Conservation (phyloP, 192 early-diverging fungal species). For the Coemansia biformis region DNA sequence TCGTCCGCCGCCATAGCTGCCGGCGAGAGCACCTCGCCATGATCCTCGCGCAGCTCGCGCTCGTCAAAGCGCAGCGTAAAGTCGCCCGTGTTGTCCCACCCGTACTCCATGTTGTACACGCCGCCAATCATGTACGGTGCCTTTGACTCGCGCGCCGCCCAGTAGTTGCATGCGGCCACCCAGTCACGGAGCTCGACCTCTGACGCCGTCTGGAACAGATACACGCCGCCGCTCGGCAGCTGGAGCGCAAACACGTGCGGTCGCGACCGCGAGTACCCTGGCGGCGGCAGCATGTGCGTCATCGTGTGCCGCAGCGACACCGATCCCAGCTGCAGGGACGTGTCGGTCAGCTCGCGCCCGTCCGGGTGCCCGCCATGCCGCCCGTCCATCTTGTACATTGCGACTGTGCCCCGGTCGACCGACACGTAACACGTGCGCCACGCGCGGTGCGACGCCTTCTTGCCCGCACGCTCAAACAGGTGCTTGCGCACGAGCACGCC, state of each 20-base stretch:
- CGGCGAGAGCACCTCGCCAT: conserved; percentile 22
- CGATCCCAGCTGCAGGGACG: conserved; percentile 51
- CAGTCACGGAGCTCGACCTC: conserved; percentile 72
- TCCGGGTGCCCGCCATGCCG: conserved; percentile 42
- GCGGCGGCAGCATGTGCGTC: conserved; percentile 75
- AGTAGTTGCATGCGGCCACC: conserved; percentile 87
- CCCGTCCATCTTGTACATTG: conserved; percentile 73
- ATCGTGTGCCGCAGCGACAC: conserved; percentile 74
- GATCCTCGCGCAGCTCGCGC: conserved; percentile 40
- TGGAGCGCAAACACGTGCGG: conserved; percentile 84
- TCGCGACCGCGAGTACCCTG: conserved; percentile 73
- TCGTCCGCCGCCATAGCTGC: conserved; percentile 38
- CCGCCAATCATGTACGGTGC: conserved; percentile 81
- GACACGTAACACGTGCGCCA: conserved; percentile 81
- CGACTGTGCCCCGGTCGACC: conserved; percentile 69
- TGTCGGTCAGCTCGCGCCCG: conserved; percentile 51
- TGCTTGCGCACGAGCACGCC: conserved; percentile 81
- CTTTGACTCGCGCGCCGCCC: conserved; percentile 86
- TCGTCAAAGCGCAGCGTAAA: conserved; percentile 42
- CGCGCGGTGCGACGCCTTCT: conserved; percentile 77
- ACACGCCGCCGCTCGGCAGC: conserved; percentile 73
- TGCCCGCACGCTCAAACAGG: conserved; percentile 64
- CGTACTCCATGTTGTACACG: conserved; percentile 88
- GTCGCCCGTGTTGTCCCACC: conserved; percentile 71
- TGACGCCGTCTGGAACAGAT: conserved; percentile 80